Evolutionary conservation across 1,284 basidiomycete genomes (phyloP), one percentile per base, ranked within the genome.

Genomic region (Sphagnurus paluster): DNA sequence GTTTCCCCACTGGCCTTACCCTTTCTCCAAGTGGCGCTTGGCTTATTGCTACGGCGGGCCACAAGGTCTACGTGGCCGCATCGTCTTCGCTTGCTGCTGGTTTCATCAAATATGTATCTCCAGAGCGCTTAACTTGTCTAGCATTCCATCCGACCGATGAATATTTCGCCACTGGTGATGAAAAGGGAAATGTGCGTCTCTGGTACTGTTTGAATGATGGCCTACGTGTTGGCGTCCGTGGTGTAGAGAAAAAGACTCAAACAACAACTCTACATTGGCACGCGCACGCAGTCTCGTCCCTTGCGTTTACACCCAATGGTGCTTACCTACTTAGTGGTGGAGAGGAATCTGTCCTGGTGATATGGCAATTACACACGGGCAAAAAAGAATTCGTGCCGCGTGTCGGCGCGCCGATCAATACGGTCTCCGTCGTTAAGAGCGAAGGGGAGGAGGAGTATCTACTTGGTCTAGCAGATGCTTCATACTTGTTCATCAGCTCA

Each of bases 191-290:
- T 55, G 89, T 99, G 39, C 80, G 91, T 28, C 65, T 98, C 9
- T 98, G 95, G 94, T 94, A 97, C 65, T 96, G 92, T 63, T 75
- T 97, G 5, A 80, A 84, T 51, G 79, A 85, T 39, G 67, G 74
- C 44, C 57, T 79, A 17, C 68, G 75, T 5, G 56, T 72, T 37
- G 75, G 76, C 57, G 74, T 72, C 25, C 69, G 72, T 30, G 81
- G 77, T 10, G 76, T 83, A 17, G 84, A 87, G 65, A 87, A 84
- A 66, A 82, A 77, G 51, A 80, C 87, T 1, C 86, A 92, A 51
- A 96, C 93, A 1, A 89, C 91, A 1, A 81, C 85, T 4, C 70
- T 98, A 39, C 96, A 98, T 67, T 99, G 97, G 97, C 97, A 99
- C 63, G 89, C 96, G 0, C 95, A 99, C 64, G 82, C 93, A 4